Evolutionary conservation across 352 stramenopile species (phyloP), one percentile per base, ranked within the genome.

Genomic region (Globisporangium camurandrum): DNA sequence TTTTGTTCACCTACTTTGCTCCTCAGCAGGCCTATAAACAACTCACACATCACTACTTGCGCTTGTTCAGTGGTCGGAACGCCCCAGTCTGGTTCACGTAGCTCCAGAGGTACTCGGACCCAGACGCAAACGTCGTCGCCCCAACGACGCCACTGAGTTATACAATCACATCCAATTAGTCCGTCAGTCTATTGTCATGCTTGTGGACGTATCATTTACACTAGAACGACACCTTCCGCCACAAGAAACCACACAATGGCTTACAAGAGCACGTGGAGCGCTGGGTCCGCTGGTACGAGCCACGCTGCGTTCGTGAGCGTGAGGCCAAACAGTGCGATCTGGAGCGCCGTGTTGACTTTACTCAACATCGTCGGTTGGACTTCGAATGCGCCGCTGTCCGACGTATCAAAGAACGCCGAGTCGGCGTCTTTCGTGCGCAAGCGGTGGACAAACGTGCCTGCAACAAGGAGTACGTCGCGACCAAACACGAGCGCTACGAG

Each of bases 271-370:
- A 70, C 24, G 27, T 80, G 49, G 17, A 92, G 59, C 24, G 69
- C 66, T n/a, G 64, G 53, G 44, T 85, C 70, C 2, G 65, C 56
- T 3, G 78, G 78, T 40, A 92, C 62, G 33, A 84, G 70, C 74
- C 74, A 88, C 9, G 77, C 76, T 11, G 71, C 77, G 54, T 92
- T 86, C 34, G 75, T 85, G 49, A 92, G 56, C 45, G 78, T 64
- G 36, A 86, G 67, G 23, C 81, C 81, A 42, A 90, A 88, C 51
- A 76, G 70, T 33, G 71, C 69, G 27, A 92, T 61, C 62, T 92
- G 81, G 36, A 90, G 69, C 28, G 76, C 78, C 46, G 81, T 92
- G 60, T 92, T 92, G 48, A 84, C 61, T 50, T 92, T 92, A 59
- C 77, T 89, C 20, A 89, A 50, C 50, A 80, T 57, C 28, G 75